Percentiles rank a stretch among this genome's conserved stretches.
These are phyloP conservation scores for Tuctoria greenei DNA, from an alignment of 176 grass and related monocot genomes.

Conservation along the genomic window DNA sequence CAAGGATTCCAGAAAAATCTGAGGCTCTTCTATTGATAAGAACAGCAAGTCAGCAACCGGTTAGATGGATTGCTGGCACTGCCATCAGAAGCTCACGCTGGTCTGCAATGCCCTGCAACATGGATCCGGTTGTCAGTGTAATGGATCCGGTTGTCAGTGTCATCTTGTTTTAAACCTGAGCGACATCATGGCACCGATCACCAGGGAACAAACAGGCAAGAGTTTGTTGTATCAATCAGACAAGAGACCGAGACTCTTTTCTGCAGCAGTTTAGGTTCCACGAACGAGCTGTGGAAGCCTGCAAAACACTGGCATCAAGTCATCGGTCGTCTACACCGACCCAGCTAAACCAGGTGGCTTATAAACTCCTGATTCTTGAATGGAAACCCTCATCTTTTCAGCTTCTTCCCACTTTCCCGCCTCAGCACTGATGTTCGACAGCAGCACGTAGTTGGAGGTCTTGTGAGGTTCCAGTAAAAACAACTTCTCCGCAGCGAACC, in stretches of 20 bases:
- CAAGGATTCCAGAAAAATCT: neutral
- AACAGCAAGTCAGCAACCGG: neutral
- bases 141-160: neutral
- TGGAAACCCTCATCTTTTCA: slow-evolving; percentile 54
- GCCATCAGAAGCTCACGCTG: neutral
- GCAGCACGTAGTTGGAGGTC: slow-evolving; percentile 56
- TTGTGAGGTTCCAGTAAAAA: slow-evolving; percentile 53
- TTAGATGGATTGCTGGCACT: neutral
- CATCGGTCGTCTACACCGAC: slow-evolving; percentile 28
- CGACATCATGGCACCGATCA: neutral
- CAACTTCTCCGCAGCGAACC: slow-evolving; percentile 44
- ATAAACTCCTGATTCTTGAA: slow-evolving; percentile 46
- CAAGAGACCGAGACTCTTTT: neutral
- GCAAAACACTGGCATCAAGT: neutral
- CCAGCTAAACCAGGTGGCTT: slow-evolving; percentile 59
- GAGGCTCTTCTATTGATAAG: neutral
- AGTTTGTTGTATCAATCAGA: neutral
- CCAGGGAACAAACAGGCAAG: neutral
- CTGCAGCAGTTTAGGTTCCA: neutral
- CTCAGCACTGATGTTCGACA: slow-evolving; percentile 62
- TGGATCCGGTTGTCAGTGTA: no score
- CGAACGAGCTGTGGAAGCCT: slow-evolving; percentile 12
- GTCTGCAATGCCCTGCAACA: neutral
- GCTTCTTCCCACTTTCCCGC: slow-evolving; percentile 57
- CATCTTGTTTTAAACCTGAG: neutral